Percentiles rank a stretch among this genome's conserved stretches.
Evolutionary conservation across 2,329 filamentous ascomycete genomes (phyloP).

Genomic region (Phoma sp.): DNA sequence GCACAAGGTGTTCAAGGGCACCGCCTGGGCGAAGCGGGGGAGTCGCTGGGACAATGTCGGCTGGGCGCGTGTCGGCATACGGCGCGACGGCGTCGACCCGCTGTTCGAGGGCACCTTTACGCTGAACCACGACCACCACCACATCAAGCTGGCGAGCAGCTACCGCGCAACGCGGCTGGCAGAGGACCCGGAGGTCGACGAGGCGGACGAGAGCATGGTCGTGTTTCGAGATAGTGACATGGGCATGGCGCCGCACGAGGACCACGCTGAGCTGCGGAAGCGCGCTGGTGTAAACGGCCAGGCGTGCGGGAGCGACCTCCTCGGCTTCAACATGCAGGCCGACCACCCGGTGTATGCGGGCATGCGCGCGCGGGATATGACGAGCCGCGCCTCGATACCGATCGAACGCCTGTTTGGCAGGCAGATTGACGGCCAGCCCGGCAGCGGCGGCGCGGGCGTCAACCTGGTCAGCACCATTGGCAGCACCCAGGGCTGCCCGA

Average conservation of each 20-base stretch:
- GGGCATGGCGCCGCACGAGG: conserved; percentile 44
- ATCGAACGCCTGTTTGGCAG: conserved; percentile 73
- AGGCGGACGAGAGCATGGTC: conserved; percentile 79
- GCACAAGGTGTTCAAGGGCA: conserved; percentile 86
- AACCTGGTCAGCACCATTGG: conserved; percentile 84
- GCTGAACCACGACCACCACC: conserved; percentile 81
- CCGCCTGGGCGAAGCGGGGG: conserved; percentile 76
- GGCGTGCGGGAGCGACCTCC: conserved; percentile 75
- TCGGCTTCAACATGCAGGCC: conserved; percentile 79
- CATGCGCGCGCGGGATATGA: conserved; percentile 61
- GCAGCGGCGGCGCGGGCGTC: conserved; percentile 78
- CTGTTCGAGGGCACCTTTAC: conserved; percentile 92
- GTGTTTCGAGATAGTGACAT: conserved; percentile 93
- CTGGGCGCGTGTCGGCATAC: conserved; percentile 83
- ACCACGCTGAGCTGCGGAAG: conserved; percentile 71
- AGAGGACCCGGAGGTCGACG: conserved; percentile 70
- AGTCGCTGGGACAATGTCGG: conserved; percentile 84
- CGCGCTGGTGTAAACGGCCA: conserved; percentile 44
- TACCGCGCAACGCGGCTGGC: conserved; percentile 75
- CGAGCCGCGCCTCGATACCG: conserved; percentile 64
- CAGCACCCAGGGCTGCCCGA: conserved; percentile 82
- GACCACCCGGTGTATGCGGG: conserved; percentile 70
- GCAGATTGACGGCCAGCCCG: conserved; percentile 71
- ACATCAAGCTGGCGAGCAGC: conserved; percentile 77
- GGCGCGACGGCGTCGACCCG: conserved; percentile 76